Percentiles rank a stretch among this genome's conserved stretches.
These are phyloP conservation scores for Theileria orientalis DNA, from an alignment of 169 alveolate species.

Conservation along the genomic window DNA sequence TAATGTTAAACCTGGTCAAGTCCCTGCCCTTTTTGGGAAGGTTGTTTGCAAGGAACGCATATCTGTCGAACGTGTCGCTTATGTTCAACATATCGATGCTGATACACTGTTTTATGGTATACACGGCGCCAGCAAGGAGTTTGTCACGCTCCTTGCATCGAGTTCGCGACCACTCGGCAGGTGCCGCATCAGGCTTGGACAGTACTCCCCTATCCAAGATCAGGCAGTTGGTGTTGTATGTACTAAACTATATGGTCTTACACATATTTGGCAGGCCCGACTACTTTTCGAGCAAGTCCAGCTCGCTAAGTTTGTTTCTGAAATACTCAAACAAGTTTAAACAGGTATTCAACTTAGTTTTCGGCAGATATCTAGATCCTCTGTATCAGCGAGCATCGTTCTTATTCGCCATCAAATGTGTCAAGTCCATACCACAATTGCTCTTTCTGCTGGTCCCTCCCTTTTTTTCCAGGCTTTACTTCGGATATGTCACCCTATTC, in stretches of 20 bases:
- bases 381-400: not conserved
- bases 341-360: not conserved
- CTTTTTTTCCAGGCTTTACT: constrained; percentile 32
- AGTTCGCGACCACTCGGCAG: too few species aligned
- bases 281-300: not conserved
- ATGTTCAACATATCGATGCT: constrained; percentile 12
- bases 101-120: constrained; percentile 18
- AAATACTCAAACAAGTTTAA: not conserved
- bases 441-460: constrained; percentile 39
- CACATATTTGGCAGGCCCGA: constrained; percentile 33
- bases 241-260: constrained; percentile 14
- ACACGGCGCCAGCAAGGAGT: too few species aligned
- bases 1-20: not conserved
- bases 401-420: not conserved
- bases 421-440: constrained; percentile 34
- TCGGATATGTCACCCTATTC: constrained; percentile 31
- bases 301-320: not conserved
- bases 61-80: constrained; percentile 14
- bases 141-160: too few species aligned
- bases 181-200: not conserved
- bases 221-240: constrained; percentile 4
- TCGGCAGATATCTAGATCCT: constrained; percentile 7
- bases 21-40: constrained; percentile 26
- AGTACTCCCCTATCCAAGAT: constrained; percentile 22
- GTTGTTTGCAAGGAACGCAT: not conserved